phyloP scores from a whole-genome alignment of 202 grass and related monocot species.

The Hordeum pubiflorum region DNA sequence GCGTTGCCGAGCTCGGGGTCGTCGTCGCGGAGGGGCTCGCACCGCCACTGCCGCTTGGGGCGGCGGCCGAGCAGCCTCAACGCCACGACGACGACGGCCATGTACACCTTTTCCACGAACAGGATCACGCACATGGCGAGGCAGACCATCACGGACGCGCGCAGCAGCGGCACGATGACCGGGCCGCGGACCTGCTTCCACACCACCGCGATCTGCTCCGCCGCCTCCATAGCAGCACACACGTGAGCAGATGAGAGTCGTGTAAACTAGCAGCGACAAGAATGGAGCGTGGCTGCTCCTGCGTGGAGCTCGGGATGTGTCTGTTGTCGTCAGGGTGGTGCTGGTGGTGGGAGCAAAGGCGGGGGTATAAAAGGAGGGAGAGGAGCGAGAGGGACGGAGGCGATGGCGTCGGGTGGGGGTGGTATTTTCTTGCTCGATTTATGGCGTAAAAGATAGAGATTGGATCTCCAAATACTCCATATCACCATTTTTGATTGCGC shows the following conservation, averaged over 20 bases:
- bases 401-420: too few species aligned
- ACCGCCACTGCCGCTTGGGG: constrained; percentile 50
- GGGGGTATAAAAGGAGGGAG: not conserved
- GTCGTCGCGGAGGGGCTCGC: constrained; percentile 42
- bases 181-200: constrained; percentile 61
- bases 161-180: constrained; percentile 66
- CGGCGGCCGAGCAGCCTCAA: constrained; percentile 38
- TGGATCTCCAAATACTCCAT: not conserved
- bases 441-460: not conserved
- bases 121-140: constrained; percentile 80
- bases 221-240: not conserved
- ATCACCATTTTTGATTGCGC: not conserved
- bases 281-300: not conserved
- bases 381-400: not conserved
- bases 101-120: constrained; percentile 71
- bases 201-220: constrained; percentile 18
- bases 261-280: not conserved
- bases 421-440: not conserved
- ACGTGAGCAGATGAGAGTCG: not conserved
- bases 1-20: constrained; percentile 58
- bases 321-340: not conserved
- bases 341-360: too few species aligned
- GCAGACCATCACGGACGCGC: constrained; percentile 41
- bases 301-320: not conserved
- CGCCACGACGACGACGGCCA: constrained; percentile 45